Conservation (phyloP, 148 eudicot species). For the Persicaria tinctoria region DNA sequence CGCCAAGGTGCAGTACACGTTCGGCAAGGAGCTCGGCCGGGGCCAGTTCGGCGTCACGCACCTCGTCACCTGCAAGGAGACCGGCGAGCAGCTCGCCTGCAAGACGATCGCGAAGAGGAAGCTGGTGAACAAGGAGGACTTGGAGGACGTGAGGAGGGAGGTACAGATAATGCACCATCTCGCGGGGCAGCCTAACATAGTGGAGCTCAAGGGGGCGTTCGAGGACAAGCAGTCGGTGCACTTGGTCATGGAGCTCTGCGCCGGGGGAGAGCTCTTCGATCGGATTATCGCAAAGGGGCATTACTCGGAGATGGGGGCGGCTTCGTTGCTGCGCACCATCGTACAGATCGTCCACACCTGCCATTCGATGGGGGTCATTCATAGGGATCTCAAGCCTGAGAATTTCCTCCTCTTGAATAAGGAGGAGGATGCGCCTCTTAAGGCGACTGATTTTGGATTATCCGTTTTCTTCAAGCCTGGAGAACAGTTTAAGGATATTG, state of each 20-base stretch:
- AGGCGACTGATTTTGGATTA: constrained; percentile 85
- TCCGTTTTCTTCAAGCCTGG: constrained; percentile 87
- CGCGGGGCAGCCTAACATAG: constrained; percentile 70
- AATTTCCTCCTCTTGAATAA: constrained; percentile 73
- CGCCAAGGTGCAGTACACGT: constrained; percentile 20
- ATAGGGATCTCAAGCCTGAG: constrained; percentile 87
- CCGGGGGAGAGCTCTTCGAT: constrained; percentile 92
- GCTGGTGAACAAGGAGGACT: constrained; percentile 72
- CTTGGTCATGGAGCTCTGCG: constrained; percentile 88
- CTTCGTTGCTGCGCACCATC: constrained; percentile 70
- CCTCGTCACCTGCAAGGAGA: constrained; percentile 33
- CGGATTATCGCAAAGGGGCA: constrained; percentile 84
- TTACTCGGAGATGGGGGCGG: constrained; percentile 78
- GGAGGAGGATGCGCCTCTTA: constrained; percentile 66
- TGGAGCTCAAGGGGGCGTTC: constrained; percentile 70
- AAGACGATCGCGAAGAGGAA: constrained; percentile 74
- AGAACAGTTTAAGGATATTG: too few species aligned
- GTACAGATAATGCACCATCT: constrained; percentile 85
- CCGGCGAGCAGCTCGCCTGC: constrained; percentile 46
- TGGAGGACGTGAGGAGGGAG: constrained; percentile 83
- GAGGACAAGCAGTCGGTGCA: constrained; percentile 90
- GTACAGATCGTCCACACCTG: constrained; percentile 86
- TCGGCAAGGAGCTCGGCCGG: constrained; percentile 50
- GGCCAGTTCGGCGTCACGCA: constrained; percentile 56
- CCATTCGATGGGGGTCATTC: constrained; percentile 85